phyloP scores from a whole-genome alignment of 192 early-diverging fungal species.

The Mortierella hygrophila region DNA sequence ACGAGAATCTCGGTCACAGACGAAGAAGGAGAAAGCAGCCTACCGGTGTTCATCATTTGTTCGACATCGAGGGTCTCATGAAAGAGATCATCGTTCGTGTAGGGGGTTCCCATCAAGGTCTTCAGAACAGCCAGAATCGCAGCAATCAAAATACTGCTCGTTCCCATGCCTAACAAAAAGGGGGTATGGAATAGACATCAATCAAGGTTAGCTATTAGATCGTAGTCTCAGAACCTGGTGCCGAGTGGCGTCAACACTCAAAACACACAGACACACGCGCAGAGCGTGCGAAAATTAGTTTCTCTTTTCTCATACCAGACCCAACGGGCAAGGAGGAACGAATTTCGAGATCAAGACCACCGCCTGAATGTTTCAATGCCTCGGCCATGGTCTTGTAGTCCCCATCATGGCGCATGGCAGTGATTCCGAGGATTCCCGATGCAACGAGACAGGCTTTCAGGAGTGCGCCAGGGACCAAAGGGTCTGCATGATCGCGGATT shows the following conservation, averaged over 20 bases:
- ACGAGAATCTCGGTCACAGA: too few species aligned
- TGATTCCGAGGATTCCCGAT: slow-evolving; percentile 39
- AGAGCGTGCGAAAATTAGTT: neutral
- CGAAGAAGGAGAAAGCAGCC: too few species aligned
- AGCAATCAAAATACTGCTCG: slow-evolving; percentile 40
- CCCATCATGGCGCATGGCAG: slow-evolving; percentile 22
- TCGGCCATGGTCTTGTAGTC: slow-evolving; percentile 29
- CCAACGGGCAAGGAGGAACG: slow-evolving; percentile 42
- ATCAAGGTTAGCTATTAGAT: neutral
- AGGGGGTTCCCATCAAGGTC: slow-evolving; percentile 30
- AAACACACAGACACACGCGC: neutral
- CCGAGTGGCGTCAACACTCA: neutral
- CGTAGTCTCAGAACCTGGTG: neutral
- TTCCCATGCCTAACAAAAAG: slow-evolving; percentile 27
- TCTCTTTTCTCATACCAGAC: slow-evolving; percentile 8
- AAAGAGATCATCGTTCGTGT: slow-evolving; percentile 29
- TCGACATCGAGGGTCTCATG: slow-evolving; percentile 47
- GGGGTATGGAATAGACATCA: neutral
- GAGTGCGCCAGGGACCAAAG: slow-evolving; percentile 33
- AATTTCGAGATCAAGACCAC: slow-evolving; percentile 39
- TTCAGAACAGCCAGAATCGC: slow-evolving; percentile 39
- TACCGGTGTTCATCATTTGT: slow-evolving; percentile 58
- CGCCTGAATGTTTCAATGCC: slow-evolving; percentile 31
- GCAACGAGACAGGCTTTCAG: slow-evolving; percentile 53
- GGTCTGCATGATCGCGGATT: slow-evolving; percentile 48